Base-by-base conservation (phyloP, 257 asterid genomes). In the Nicotiana noctiflora region DNA sequence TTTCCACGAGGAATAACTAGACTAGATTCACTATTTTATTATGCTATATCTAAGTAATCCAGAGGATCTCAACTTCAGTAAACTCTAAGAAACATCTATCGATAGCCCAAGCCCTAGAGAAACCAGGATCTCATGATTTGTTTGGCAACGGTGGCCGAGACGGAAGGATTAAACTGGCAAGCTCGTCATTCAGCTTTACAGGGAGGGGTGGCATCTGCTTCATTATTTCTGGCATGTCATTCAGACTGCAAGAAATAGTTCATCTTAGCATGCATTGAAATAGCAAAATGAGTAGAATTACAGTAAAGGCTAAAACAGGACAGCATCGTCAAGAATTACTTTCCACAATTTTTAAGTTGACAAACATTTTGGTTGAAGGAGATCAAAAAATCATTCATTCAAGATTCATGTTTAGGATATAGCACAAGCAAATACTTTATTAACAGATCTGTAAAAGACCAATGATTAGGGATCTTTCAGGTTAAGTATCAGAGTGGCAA, bases 161-260 rank as follows among this genome's bases (percentile, higher is more conserved):
- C 10, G 91, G 93, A 77, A 93, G 97, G 86, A 93, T 85, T 59
- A 88, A 64, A 84, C 84, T 89, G 67, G 94, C 98, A 19, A 93
- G 94, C 37, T 93, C 93, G 62, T 90, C 97, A 23, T 93, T 93
- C 84, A 93, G 87, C 91, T 87, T 90, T 61, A 91, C 94, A n/a
- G 98, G 98, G 55, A 93, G 91, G 3, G 96, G 94, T 6, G 98
- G 96, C 98, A 93, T 93, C 86, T 90, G 97, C 88, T 87, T 90
- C 98, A 93, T 93, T 79, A 87, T 83, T 57, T 92, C 97, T 34
- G 97, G 95, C 87, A 85, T 86, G 86, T 93, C 92, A 17, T 83
- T 86, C 79, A 84, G 83, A 86, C 97, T 93, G 92, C 90, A 86
- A 27, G 14, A 32, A 66, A 85, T 65, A 18, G 44, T 59, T 88